phyloP scores from a whole-genome alignment of 495 filamentous ascomycete genomes.

The Sordaria brevicollis region DNA sequence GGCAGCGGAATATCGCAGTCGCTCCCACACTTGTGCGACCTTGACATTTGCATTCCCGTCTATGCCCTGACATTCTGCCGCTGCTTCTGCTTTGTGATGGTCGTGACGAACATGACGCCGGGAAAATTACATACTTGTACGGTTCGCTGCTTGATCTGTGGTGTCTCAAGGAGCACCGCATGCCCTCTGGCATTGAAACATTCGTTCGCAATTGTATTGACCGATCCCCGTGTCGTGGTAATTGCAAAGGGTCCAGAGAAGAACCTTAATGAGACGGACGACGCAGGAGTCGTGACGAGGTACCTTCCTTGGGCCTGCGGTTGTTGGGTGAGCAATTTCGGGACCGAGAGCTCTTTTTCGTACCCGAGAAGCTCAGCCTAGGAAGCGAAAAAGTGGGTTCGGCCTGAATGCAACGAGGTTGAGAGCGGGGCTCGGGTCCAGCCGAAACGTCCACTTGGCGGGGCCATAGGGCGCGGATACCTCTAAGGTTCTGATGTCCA shows the following conservation, averaged over 20 bases:
- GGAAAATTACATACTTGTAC: not conserved
- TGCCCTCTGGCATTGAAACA: not conserved
- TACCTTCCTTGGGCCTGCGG: not conserved
- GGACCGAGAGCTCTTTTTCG: not conserved
- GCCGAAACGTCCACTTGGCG: not conserved
- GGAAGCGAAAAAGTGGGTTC: not conserved
- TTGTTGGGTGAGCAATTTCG: not conserved
- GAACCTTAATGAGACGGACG: not conserved
- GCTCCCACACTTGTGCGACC: not conserved
- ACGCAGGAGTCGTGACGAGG: not conserved
- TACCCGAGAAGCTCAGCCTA: not conserved
- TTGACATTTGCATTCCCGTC: not conserved
- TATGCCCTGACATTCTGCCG: not conserved
- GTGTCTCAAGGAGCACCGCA: not conserved
- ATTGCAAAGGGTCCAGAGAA: not conserved
- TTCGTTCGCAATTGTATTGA: not conserved
- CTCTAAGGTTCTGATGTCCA: not conserved
- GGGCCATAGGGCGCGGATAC: not conserved
- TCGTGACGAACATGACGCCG: not conserved
- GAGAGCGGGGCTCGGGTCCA: not conserved
- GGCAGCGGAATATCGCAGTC: not conserved
- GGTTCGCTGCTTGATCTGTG: not conserved
- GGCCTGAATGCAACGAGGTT: not conserved
- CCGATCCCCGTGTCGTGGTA: not conserved
- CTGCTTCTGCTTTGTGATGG: not conserved